Conservation (phyloP, 805 yeast species). For the Candida parachauliodes region DNA sequence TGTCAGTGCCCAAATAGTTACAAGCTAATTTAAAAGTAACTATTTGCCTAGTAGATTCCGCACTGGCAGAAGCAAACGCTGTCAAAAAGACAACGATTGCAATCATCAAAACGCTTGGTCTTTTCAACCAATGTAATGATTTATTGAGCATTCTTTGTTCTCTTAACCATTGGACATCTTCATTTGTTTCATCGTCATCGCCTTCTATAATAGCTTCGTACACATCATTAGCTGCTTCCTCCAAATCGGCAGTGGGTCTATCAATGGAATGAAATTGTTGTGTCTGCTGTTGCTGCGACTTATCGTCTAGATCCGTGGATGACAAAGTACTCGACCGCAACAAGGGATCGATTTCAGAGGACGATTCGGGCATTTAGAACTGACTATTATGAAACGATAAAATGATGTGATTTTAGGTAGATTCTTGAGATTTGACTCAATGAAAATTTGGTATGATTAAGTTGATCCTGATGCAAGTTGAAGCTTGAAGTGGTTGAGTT, state of each 20-base stretch:
- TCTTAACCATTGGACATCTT: slow-evolving; percentile 46
- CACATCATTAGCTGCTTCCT: slow-evolving; percentile 30
- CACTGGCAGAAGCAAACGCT: slow-evolving; percentile 38
- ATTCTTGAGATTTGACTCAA: too few species aligned
- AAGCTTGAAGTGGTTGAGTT: too few species aligned
- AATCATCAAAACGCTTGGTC: slow-evolving; percentile 56
- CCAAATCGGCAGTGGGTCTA: slow-evolving; percentile 15
- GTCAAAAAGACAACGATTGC: slow-evolving; percentile 39
- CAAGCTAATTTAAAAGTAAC: slow-evolving; percentile 29
- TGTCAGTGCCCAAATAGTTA: slow-evolving; percentile 15
- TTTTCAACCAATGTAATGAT: slow-evolving; percentile 46
- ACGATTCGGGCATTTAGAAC: too few species aligned
- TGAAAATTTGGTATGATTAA: too few species aligned
- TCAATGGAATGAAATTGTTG: slow-evolving; percentile 1
- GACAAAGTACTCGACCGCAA: not conserved
- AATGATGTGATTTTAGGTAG: too few species aligned
- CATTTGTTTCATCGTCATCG: slow-evolving; percentile 32
- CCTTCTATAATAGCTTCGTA: slow-evolving; percentile 39
- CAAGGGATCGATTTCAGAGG: slow-evolving; percentile 6
- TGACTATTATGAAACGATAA: too few species aligned
- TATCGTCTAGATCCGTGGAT: too few species aligned
- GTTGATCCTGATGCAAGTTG: too few species aligned
- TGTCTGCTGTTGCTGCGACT: not conserved
- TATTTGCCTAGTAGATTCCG: slow-evolving; percentile 41
- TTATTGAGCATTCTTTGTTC: slow-evolving; percentile 46